These are phyloP conservation scores for Clonostachys rhizophaga DNA, from an alignment of 2,329 filamentous ascomycete species.

Conservation along the genomic window DNA sequence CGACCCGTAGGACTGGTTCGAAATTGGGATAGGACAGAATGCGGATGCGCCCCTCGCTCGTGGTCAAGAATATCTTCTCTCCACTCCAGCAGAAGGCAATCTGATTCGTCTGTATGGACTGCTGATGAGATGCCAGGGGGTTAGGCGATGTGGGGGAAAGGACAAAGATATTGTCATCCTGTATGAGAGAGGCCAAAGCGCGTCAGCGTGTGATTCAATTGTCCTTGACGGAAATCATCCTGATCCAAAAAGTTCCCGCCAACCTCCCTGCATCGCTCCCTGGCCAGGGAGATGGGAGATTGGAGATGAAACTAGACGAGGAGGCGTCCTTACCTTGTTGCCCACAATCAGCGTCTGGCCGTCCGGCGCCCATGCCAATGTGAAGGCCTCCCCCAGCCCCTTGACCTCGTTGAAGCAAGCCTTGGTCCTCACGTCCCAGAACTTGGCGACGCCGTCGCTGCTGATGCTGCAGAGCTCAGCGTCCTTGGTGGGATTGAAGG, in stretches of 20 bases:
- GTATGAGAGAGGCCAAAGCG: neutral
- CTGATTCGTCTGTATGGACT: constrained; percentile 64
- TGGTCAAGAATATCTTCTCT: constrained; percentile 65
- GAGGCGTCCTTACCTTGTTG: constrained; percentile 52
- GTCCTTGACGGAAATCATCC: too few species aligned
- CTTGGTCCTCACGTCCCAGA: constrained; percentile 78
- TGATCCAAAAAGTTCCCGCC: too few species aligned
- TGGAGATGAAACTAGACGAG: too few species aligned
- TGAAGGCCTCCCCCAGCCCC: constrained; percentile 62
- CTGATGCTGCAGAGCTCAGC: constrained; percentile 73
- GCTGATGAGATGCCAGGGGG: constrained; percentile 53
- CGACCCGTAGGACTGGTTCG: constrained; percentile 46
- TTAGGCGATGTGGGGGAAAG: constrained; percentile 55
- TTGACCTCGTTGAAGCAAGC: constrained; percentile 66
- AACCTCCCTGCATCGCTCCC: neutral
- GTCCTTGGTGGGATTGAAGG: constrained; percentile 74
- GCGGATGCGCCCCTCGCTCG: constrained; percentile 65
- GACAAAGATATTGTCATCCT: constrained; percentile 59
- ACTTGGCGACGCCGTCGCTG: constrained; percentile 67
- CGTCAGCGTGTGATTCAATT: too few species aligned
- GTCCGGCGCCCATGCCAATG: constrained; percentile 69
- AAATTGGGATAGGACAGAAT: constrained; percentile 65
- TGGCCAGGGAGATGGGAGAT: neutral
- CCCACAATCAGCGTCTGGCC: constrained; percentile 68
- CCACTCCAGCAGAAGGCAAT: constrained; percentile 72